These are phyloP conservation scores for Lithocarpus polystachyus DNA, from an alignment of 306 rosid species.

Conservation along the genomic window DNA sequence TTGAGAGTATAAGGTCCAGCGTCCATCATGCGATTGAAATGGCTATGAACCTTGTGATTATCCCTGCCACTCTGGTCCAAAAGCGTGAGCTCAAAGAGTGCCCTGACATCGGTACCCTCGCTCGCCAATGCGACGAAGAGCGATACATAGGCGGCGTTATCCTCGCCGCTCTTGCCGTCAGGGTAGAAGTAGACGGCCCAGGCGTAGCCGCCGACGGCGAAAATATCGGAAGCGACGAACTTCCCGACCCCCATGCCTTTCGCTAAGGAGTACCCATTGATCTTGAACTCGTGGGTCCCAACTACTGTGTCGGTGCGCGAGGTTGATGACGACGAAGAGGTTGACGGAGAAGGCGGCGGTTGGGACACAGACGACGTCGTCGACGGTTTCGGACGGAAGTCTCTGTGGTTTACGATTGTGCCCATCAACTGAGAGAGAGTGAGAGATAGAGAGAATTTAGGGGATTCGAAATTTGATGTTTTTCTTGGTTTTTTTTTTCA, in stretches of 20 bases:
- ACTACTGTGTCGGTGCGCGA: slow-evolving; percentile 51
- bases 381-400: slow-evolving; percentile 23
- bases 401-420: slow-evolving; percentile 36
- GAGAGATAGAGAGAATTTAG: not conserved
- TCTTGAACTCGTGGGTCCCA: slow-evolving; percentile 51
- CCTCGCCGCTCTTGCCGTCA: slow-evolving; percentile 58
- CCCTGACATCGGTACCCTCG: slow-evolving; percentile 61
- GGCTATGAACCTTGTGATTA: slow-evolving; percentile 63
- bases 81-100: slow-evolving; percentile 53
- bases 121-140: slow-evolving; percentile 59
- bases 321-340: slow-evolving; percentile 23
- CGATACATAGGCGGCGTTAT: slow-evolving; percentile 50
- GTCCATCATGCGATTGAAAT: slow-evolving; percentile 50
- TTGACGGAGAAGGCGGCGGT: not conserved
- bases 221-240: slow-evolving; percentile 54
- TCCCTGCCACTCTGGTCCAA: slow-evolving; percentile 56
- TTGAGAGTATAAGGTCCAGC: slow-evolving; percentile 63
- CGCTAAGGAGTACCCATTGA: slow-evolving; percentile 49
- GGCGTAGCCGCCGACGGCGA: slow-evolving; percentile 51
- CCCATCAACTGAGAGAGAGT: slow-evolving; percentile 40
- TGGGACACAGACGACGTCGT: not conserved
- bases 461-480: not conserved
- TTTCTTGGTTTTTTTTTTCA: no score
- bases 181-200: slow-evolving; percentile 72
- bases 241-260: slow-evolving; percentile 62